These are phyloP conservation scores for Pythium rishiriense DNA, from an alignment of 352 stramenopile genomes.

Conservation along the genomic window DNA sequence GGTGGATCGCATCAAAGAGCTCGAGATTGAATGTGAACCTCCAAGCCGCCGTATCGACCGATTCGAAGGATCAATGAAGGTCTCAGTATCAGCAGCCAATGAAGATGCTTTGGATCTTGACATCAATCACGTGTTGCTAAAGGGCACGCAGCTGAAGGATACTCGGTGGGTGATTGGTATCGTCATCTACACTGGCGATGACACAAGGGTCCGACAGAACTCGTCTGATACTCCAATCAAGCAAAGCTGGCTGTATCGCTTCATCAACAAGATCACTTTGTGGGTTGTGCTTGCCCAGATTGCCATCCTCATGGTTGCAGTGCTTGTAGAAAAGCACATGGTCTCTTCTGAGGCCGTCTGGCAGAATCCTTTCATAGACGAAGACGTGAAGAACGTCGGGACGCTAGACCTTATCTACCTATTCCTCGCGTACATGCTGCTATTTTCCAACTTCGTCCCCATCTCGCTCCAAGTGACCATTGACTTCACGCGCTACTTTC, in stretches of 20 bases:
- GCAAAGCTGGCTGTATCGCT: conserved; percentile 62
- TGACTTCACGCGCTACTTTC: conserved; percentile 82
- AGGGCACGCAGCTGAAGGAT: conserved; percentile 29
- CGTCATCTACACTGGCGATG: conserved; percentile 86
- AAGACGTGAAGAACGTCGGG: conserved; percentile 17
- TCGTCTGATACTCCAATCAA: conserved; percentile 75
- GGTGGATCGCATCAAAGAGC: conserved; percentile 21
- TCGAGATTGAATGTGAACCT: conserved; percentile 44
- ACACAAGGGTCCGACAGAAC: conserved; percentile 88
- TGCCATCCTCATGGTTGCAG: conserved; percentile 46
- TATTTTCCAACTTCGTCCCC: conserved; percentile 92
- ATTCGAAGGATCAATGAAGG: conserved; percentile 72
- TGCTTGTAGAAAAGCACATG: conserved; percentile 45
- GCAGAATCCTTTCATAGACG: conserved; percentile 45
- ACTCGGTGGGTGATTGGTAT: conserved; percentile 35
- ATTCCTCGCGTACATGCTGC: conserved; percentile 87
- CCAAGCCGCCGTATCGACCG: conserved; percentile 71
- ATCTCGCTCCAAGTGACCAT: conserved; percentile 92
- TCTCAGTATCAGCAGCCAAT: conserved; percentile 14
- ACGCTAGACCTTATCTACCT: conserved; percentile 17
- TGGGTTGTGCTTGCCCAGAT: conserved; percentile 75
- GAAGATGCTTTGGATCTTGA: conserved; percentile 38
- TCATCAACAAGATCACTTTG: conserved; percentile 85
- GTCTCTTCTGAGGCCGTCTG: conserved; percentile 31
- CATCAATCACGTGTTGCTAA: conserved; percentile 60